Evolutionary conservation across 352 stramenopile genomes (phyloP), one percentile per base, ranked within the genome.

Genomic region (Phytophthora macrochlamydospora): DNA sequence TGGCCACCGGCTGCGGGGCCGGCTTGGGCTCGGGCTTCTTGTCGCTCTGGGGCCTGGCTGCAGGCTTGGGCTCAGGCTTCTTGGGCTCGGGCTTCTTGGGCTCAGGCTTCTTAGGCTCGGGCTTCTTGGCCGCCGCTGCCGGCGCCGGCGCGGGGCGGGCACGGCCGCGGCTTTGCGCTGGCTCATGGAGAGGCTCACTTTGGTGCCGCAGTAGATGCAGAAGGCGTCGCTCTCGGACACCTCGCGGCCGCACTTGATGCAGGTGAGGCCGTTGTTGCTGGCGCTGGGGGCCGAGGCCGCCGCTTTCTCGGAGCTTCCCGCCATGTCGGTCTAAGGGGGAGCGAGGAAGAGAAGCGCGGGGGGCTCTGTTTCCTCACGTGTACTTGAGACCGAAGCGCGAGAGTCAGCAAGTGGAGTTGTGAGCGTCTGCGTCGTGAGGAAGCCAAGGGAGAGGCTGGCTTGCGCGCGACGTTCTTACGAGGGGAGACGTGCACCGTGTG

Each of bases 121-220:
- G 40, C 61, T 73, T 67, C 56, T 75, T 67, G 11, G 53, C 28
- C 1, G 51, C 38, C 14, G 59, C 50, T 32, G 67, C 62, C 3
- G 74, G 51, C 2, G 61, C 13, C 24, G 70, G 18, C 12, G 63
- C 35, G 0, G 62, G 1, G 68, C 46, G 7, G 66, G 24, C 3
- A 69, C 43, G 18, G 73, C 51, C 11, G 65, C 40, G 42, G 74
- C 68, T 59, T 86, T 83, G 40, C 82, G 78, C 69, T 89, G 78
- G 5, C 78, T 76, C 30, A 90, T 56, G 66, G 82, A 85, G 51
- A 87, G 65, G 54, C 78, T 87, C 61, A 94, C 85, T 54, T 94
- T 94, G 56, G 85, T 95, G 63, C 87, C 87, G 59, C 87, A 95
- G 73, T 90, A 95, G 72, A 95, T 95, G 70, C 87, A 95, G 72